Base-by-base conservation (phyloP, 2,329 filamentous ascomycete genomes). In the Colletotrichum cordylinicola region DNA sequence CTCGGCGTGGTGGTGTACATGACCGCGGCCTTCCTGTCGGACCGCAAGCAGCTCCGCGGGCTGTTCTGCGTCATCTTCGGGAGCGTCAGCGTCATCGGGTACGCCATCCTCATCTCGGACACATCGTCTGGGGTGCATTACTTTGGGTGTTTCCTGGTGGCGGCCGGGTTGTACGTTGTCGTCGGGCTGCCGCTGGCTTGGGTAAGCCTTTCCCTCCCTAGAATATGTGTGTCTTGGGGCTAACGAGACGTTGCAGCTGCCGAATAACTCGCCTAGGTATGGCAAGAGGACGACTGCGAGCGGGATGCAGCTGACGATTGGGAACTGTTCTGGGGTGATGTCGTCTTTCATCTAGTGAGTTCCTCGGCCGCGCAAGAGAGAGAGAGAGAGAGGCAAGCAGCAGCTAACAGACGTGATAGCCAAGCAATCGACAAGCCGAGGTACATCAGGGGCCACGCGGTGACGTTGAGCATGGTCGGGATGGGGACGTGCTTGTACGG, bases 251-350 rank as follows among this genome's bases (percentile, higher is more conserved):
- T 12, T 15, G 15, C 65, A 85, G 84, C 79, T 93, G 52, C 90
- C 93, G 1, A 76, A 76, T 21, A 96, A 95, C 75, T 89, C 90
- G 18, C 94, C 94, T 2, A 88, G 94, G 9, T 96, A 95, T 78
- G 94, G 94, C 12, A 96, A 96, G 83, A 88, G 94, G 37, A 94
- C 94, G 0, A 94, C 93, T 0, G 93, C 93, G 0, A 94, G 91
- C 2, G 94, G 93, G 0, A 81, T 95, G 81, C 93, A 95, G 81
- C 86, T 95, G 43, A 94, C 91, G 0, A 89, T 93, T 68, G 94
- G 93, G 4, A 96, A 96, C 78, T 87, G 88, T 18, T 90, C 92
- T 13, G 94, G 94, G 4, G 93, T 96, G 62, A 74, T 70, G 67
- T 62, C 65, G 39, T 58, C 62, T 18, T 74, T 76, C 61, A 77